phyloP scores from a whole-genome alignment of 2,329 filamentous ascomycete species.

The Aspergillus sp. region DNA sequence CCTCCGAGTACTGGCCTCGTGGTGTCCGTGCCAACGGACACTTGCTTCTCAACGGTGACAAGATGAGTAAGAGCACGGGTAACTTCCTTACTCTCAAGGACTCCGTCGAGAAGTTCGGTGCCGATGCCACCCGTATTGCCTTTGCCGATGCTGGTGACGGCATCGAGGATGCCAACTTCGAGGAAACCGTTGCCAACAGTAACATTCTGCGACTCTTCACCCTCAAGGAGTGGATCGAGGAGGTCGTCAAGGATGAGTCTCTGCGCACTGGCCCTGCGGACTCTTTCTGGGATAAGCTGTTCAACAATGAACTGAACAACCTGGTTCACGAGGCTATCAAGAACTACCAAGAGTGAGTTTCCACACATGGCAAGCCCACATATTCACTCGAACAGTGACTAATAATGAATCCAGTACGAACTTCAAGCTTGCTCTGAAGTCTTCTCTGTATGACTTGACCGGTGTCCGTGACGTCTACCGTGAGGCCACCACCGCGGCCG shows the following conservation, averaged over 20 bases:
- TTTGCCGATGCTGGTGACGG: conserved; percentile 93
- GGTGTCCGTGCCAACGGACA: conserved; percentile 89
- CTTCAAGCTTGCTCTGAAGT: conserved; percentile 85
- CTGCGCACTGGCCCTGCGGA: conserved; percentile 75
- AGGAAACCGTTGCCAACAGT: conserved; percentile 89
- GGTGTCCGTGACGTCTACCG: conserved; percentile 87
- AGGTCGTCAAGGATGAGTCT: conserved; percentile 70
- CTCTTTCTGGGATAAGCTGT: conserved; percentile 81
- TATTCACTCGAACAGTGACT: conserved; percentile 4
- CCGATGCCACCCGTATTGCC: conserved; percentile 86
- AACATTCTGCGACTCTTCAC: conserved; percentile 82
- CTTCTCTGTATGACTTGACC: conserved; percentile 87
- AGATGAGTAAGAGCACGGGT: conserved; percentile 97
- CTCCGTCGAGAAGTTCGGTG: conserved; percentile 86
- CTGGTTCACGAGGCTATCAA: conserved; percentile 75
- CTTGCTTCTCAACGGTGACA: conserved; percentile 90
- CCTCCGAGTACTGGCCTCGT: conserved; percentile 81
- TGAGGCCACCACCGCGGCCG: conserved; percentile 72
- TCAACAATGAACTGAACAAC: conserved; percentile 88
- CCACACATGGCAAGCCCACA: not conserved
- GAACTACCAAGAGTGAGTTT: conserved; percentile 68
- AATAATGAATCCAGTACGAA: conserved; percentile 54
- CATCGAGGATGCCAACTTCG: conserved; percentile 95
- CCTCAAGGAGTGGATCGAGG: conserved; percentile 89
- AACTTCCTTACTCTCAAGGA: conserved; percentile 94